Evolutionary conservation across 1,284 basidiomycete genomes (phyloP).

Genomic region (Moesziomyces sp.): DNA sequence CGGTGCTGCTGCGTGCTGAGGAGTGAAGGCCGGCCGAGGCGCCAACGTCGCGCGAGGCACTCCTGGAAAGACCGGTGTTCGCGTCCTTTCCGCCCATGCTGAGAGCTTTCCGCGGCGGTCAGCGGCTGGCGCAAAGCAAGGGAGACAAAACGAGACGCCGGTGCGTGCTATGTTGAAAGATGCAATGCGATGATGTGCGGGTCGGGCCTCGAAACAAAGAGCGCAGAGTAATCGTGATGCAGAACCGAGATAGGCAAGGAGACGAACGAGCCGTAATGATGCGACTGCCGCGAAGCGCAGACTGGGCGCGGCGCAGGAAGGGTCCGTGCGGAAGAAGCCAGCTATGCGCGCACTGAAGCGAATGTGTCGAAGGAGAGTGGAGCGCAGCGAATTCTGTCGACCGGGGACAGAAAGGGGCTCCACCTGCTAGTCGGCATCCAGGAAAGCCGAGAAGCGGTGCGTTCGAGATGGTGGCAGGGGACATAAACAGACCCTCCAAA

Average conservation of each 20-base stretch:
- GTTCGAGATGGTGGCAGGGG: conserved; percentile 3
- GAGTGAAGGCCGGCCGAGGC: conserved; percentile 5
- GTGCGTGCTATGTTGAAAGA: too few species aligned
- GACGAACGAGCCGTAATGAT: too few species aligned
- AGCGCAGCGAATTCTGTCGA: background rate
- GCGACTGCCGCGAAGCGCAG: too few species aligned
- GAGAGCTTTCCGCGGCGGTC: background rate
- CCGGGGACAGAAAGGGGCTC: background rate
- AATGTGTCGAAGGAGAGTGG: background rate
- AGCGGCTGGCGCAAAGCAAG: background rate
- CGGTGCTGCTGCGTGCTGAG: conserved; percentile 9
- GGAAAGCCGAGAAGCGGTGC: background rate
- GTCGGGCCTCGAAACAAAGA: too few species aligned
- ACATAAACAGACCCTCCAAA: conserved; percentile 3
- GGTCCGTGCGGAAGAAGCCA: background rate
- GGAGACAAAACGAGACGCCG: too few species aligned
- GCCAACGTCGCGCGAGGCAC: conserved; percentile 25
- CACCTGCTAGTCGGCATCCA: background rate
- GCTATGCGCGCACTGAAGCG: background rate
- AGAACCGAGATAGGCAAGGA: too few species aligned
- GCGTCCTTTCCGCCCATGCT: conserved; percentile 39
- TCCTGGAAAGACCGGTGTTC: conserved; percentile 15
- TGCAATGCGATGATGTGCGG: too few species aligned
- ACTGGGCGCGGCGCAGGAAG: too few species aligned
- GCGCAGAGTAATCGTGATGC: too few species aligned